A percentile compares a stretch with the other conserved stretches of the same genome.
phyloP scores from a whole-genome alignment of 2,329 filamentous ascomycete species.

The Fusarium anthophilum region DNA sequence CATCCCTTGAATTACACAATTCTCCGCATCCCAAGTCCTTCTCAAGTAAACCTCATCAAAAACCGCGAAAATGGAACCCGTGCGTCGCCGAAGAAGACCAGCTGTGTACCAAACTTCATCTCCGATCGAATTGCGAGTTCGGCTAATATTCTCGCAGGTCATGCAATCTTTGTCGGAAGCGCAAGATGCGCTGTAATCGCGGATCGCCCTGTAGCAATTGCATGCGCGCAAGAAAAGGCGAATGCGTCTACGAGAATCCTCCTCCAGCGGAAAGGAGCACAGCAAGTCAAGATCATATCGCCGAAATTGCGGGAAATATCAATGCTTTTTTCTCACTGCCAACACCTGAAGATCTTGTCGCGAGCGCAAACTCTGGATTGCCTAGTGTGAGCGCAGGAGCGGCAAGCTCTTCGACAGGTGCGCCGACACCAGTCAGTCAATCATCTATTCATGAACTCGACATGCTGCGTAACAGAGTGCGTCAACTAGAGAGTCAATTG shows the following conservation, averaged over 20 bases:
- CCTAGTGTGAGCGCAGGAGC: not conserved
- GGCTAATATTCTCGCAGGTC: constrained; percentile 41
- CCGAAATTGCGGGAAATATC: not conserved
- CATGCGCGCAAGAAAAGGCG: constrained; percentile 47
- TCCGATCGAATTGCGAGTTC: rapidly evolving
- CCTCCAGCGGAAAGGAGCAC: not conserved
- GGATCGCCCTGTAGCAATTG: constrained; percentile 55
- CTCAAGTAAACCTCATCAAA: not conserved
- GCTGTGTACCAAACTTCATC: constrained; percentile 35
- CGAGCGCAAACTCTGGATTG: not conserved
- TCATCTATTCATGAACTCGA: constrained; percentile 25
- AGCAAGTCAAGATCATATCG: not conserved
- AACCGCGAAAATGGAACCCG: constrained; percentile 18
- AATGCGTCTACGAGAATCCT: constrained; percentile 48
- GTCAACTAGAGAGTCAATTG: constrained; percentile 24
- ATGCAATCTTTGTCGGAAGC: constrained; percentile 53
- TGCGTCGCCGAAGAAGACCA: constrained; percentile 42
- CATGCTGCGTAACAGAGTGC: constrained; percentile 15
- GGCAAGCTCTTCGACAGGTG: not conserved
- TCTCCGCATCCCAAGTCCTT: not conserved
- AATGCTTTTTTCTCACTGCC: not conserved
- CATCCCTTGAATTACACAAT: not conserved
- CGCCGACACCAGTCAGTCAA: not conserved
- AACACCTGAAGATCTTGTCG: not conserved
- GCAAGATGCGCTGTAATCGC: constrained; percentile 56